Conservation (phyloP, 2,329 filamentous ascomycete species). For the Trichophaea hybrida region DNA sequence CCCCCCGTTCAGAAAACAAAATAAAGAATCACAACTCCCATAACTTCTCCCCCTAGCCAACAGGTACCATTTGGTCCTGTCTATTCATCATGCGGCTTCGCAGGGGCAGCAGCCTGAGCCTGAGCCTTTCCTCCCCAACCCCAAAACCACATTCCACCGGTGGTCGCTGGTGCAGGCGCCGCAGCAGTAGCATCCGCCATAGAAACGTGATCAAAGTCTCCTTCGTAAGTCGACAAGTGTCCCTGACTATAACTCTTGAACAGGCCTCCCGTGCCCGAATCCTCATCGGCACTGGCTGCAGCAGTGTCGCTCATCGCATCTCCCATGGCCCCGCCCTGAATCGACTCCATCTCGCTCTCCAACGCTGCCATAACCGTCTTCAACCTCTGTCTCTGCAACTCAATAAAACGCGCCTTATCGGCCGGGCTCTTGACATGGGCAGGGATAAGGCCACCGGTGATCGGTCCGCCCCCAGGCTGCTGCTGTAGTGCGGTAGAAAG, state of each 20-base stretch:
- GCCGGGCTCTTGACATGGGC: constrained; percentile 15
- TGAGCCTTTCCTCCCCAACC: constrained; percentile 11
- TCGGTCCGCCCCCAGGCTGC: constrained; percentile 1
- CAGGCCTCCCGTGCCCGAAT: constrained; percentile 5
- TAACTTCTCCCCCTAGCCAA: no score
- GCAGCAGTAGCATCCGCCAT: constrained; percentile 19
- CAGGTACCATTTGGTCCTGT: no score
- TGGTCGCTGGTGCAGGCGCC: constrained; percentile 6
- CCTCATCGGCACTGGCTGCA: constrained; percentile 11
- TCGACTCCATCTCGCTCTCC: constrained; percentile 20
- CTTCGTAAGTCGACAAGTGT: constrained; percentile 12
- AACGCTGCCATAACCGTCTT: constrained; percentile 20
- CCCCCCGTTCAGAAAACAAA: no score
- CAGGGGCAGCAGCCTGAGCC: background rate
- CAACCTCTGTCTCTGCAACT: constrained; percentile 21
- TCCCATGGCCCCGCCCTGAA: constrained; percentile 13
- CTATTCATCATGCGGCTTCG: no score
- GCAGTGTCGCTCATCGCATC: constrained; percentile 16
- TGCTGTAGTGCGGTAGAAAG: constrained; percentile 49
- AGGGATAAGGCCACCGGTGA: constrained; percentile 14
- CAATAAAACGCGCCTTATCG: constrained; percentile 22
- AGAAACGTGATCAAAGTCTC: constrained; percentile 22
- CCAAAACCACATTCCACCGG: constrained; percentile 14
- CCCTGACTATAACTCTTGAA: constrained; percentile 18
- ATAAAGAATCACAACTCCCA: no score